These are phyloP conservation scores for Actinomortierella wolfii DNA, from an alignment of 371 early-diverging fungal species.

Conservation along the genomic window DNA sequence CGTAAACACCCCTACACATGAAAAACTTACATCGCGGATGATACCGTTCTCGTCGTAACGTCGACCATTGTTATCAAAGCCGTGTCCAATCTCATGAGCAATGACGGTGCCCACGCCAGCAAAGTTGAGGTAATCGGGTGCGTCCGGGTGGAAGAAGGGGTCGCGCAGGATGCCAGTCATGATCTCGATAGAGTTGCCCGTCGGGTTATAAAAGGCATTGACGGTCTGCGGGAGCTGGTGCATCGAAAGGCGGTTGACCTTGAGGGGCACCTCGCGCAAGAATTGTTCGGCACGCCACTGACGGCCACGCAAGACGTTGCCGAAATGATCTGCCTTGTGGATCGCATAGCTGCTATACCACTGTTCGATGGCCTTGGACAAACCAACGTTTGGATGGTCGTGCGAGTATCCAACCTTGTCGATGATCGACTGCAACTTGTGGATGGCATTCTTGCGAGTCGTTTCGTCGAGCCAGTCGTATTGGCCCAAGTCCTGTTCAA, in stretches of 20 bases:
- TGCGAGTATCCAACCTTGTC: constrained; percentile 19
- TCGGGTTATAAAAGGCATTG: constrained; percentile 29
- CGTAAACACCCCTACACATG: too few species aligned
- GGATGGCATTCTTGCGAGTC: constrained; percentile 15
- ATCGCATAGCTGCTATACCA: constrained; percentile 8
- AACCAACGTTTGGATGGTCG: constrained; percentile 10
- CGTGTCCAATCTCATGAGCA: constrained; percentile 27
- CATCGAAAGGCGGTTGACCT: constrained; percentile 8
- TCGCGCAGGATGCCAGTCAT: constrained; percentile 24
- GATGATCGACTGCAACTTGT: constrained; percentile 20
- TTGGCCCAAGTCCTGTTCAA: constrained; percentile 21
- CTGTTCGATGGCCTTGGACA: constrained; percentile 8
- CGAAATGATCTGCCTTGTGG: constrained; percentile 15
- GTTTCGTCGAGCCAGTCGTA: constrained; percentile 26
- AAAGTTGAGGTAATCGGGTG: constrained; percentile 32
- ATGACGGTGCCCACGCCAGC: constrained; percentile 22
- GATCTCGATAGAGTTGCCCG: constrained; percentile 22
- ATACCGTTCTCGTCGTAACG: constrained; percentile 12
- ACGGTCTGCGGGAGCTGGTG: constrained; percentile 21
- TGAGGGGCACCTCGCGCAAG: constrained; percentile 2
- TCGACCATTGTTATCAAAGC: constrained; percentile 18
- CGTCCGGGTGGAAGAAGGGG: constrained; percentile 18
- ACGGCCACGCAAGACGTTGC: constrained; percentile 19
- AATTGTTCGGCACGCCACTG: constrained; percentile 13
- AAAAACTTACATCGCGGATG: constrained; percentile 14